Conservation (phyloP, 2,329 filamentous ascomycete species). For the Onygena corvina region DNA sequence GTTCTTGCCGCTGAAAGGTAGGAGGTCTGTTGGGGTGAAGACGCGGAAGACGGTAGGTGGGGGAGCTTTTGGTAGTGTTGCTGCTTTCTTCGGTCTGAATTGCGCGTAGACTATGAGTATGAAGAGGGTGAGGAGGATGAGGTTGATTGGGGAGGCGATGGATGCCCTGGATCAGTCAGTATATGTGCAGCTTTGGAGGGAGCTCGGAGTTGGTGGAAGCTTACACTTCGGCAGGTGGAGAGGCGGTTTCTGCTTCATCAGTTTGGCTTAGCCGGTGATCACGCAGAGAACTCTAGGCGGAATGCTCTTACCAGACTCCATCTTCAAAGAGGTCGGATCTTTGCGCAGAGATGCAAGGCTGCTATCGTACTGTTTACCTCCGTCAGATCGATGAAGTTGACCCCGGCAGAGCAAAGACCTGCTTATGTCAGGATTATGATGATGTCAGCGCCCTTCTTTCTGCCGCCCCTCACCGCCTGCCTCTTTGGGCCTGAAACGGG, state of each 20-base stretch:
- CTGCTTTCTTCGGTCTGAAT: slow-evolving; percentile 43
- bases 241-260: slow-evolving; percentile 3
- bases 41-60: slow-evolving; percentile 70
- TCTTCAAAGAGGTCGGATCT: too few relatives aligned
- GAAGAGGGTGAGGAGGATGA: slow-evolving; percentile 49
- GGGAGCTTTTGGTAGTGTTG: slow-evolving; percentile 43
- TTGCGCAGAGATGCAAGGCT: too few relatives aligned
- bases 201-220: not conserved
- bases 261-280: not conserved
- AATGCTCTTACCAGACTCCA: slow-evolving; percentile 6
- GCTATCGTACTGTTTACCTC: not conserved
- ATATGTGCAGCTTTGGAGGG: slow-evolving; percentile 1
- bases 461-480: not conserved
- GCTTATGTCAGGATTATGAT: not conserved
- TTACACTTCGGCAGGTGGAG: slow-evolving; percentile 15
- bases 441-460: not conserved
- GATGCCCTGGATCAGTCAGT: slow-evolving; percentile 34
- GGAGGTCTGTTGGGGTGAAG: slow-evolving; percentile 72
- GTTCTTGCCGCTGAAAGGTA: slow-evolving; percentile 69
- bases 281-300: not conserved
- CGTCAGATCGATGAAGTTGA: not conserved
- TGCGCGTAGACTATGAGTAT: slow-evolving; percentile 47
- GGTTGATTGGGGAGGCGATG: slow-evolving; percentile 49
- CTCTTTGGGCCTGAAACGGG: not conserved
- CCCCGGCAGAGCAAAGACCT: not conserved